Evolutionary conservation across 1,284 basidiomycete species (phyloP).

Genomic region (Cryptococcus sp.): DNA sequence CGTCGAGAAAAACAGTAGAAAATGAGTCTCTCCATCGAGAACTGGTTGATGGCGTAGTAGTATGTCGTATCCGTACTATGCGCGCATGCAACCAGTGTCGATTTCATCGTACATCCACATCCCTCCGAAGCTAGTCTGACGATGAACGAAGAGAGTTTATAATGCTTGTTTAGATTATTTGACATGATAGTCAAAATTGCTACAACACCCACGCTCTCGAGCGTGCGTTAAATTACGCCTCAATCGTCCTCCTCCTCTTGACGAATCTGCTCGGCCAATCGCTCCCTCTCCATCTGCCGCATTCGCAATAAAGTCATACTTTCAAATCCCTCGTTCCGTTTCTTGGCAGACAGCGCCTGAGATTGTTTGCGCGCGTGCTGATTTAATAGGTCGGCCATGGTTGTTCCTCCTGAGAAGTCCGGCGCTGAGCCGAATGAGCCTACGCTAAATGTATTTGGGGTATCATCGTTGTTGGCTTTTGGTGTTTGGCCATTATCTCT

Average conservation of each 20-base stretch:
- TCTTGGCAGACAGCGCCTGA: conserved; percentile 16
- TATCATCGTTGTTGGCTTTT: background rate
- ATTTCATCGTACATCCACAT: no score
- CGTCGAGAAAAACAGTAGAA: conserved; percentile 11
- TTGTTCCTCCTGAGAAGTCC: conserved; percentile 23
- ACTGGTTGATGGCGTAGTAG: background rate
- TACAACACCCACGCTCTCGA: background rate
- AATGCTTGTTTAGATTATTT: background rate
- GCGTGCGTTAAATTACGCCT: no score
- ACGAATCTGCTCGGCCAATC: conserved; percentile 19
- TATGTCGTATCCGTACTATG: background rate
- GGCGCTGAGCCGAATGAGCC: conserved; percentile 31
- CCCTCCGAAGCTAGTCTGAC: no score
- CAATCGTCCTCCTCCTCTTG: conserved; percentile 18
- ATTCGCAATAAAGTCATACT: conserved; percentile 76
- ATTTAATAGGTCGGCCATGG: conserved; percentile 34
- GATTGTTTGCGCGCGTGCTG: conserved; percentile 33
- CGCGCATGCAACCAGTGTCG: background rate
- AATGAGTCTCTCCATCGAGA: conserved; percentile 3
- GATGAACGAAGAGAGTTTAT: background rate
- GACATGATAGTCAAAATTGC: background rate
- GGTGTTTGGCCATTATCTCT: conserved; percentile 3
- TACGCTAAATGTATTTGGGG: conserved; percentile 3
- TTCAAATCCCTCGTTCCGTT: conserved; percentile 66
- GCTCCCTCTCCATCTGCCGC: conserved; percentile 65